Evolutionary conservation across 441 rosid species (phyloP), one percentile per base, ranked within the genome.

Genomic region (Eruca vesicaria): DNA sequence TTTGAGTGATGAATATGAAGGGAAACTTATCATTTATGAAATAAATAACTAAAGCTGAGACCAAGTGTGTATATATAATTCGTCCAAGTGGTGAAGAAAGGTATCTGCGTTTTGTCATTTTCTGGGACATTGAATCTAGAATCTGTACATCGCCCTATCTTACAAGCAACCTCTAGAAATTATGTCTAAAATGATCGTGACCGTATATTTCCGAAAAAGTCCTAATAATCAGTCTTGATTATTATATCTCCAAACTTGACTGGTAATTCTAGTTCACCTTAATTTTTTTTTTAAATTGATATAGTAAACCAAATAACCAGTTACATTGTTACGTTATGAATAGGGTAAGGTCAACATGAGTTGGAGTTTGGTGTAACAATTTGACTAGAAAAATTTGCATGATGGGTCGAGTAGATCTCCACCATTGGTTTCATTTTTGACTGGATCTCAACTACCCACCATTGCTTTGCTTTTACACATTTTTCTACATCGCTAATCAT

Each of bases 81-180:
- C 26, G 79, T 56, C 36, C 78, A 72, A 68, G 63, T 78, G 78
- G 74, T 55, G 41, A 70, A 74, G 82, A 69, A 79, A 79, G 69
- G 79, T 74, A 74, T 79, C 76, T 69, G 59, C 15, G 52, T 56
- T 66, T 71, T 66, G 80, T 77, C 77, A 66, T 38, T 73, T 52
- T 72, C 26, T 57, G 55, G 43, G 76, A 48, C 72, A 69, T 50
- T 68, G 78, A 68, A 79, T 69, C 75, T 58, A 38, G 32, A 79
- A 79, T 79, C 79, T 65, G 16, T 69, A 41, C 57, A 74, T 52
- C 73, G 45, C 15, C 82, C 72, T 3, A 65, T 79, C 72, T 63
- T 66, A 59, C 75, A 79, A 79, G 82, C 62, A 79, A 79, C 69
- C 73, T 65, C 71, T 63, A 9, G 31, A 64, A 45, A 35, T 58